Conservation (phyloP, 2,329 filamentous ascomycete species). For the Mycosphaerelloides madeirae region DNA sequence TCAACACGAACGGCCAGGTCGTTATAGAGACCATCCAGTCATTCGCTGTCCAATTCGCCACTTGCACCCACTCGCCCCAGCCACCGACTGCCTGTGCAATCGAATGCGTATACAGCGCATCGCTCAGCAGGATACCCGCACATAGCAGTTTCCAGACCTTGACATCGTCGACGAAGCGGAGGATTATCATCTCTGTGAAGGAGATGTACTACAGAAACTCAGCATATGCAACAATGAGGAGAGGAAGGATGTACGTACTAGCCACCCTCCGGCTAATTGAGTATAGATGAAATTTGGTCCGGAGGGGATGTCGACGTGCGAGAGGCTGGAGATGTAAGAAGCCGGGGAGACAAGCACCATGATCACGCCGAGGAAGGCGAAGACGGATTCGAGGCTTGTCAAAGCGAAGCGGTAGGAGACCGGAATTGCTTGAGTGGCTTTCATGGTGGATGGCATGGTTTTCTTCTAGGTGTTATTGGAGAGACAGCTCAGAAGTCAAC, state of each 20-base stretch:
- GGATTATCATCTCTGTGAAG: constrained; percentile 26
- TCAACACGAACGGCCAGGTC: constrained; percentile 29
- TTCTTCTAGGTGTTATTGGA: too few species aligned
- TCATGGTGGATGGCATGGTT: constrained; percentile 10
- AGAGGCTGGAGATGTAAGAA: constrained; percentile 21
- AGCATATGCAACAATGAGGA: too few species aligned
- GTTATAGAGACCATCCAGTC: constrained; percentile 27
- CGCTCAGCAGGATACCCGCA: constrained; percentile 25
- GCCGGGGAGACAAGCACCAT: constrained; percentile 19
- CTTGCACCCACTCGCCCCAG: constrained; percentile 20
- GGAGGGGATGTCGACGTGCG: constrained; percentile 18
- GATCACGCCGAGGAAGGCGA: constrained; percentile 24
- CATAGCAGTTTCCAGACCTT: constrained; percentile 27
- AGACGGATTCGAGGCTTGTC: constrained; percentile 25
- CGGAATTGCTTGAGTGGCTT: constrained; percentile 24
- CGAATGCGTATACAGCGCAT: constrained; percentile 24
- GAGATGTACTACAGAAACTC: too few species aligned
- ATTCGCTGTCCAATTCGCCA: constrained; percentile 23
- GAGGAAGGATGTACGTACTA: too few species aligned
- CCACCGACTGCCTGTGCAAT: constrained; percentile 28
- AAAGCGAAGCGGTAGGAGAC: constrained; percentile 24
- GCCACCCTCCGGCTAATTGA: constrained; percentile 28
- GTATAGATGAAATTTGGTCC: constrained; percentile 27
- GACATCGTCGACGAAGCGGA: constrained; percentile 28
- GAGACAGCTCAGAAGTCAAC: too few species aligned